phyloP scores from a whole-genome alignment of 129 eudicot species.

The Gnaphalium uliginosum region DNA sequence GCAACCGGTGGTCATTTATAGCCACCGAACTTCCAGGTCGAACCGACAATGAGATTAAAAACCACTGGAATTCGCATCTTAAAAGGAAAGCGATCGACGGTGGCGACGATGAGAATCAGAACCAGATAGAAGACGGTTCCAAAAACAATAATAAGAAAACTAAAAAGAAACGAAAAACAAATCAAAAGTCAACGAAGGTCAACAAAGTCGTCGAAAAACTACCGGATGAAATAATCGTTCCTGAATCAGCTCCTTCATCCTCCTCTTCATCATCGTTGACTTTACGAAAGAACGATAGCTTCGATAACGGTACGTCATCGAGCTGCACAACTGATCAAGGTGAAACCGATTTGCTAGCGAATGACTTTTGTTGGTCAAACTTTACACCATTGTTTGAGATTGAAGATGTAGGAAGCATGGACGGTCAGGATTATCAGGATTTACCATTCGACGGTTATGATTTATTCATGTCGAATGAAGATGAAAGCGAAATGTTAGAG shows the following conservation, averaged over 20 bases:
- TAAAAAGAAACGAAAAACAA: slow-evolving; percentile 25
- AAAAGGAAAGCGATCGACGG: slow-evolving; percentile 21
- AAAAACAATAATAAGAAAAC: slow-evolving; percentile 2
- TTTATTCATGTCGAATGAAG: background rate
- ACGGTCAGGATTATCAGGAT: background rate
- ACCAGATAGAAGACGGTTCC: slow-evolving; percentile 4
- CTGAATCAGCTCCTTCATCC: slow-evolving; percentile 8
- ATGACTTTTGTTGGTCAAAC: slow-evolving; percentile 22
- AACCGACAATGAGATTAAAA: slow-evolving; percentile 48
- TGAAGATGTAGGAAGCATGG: slow-evolving; percentile 17
- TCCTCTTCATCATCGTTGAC: slow-evolving; percentile 9
- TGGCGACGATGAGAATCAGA: background rate
- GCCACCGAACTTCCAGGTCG: slow-evolving; percentile 46
- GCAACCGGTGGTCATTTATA: slow-evolving; percentile 43
- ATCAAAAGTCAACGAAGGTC: slow-evolving; percentile 11
- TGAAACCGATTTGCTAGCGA: slow-evolving; percentile 11
- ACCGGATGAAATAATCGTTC: background rate
- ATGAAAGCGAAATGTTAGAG: slow-evolving; percentile 19
- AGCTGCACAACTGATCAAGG: background rate
- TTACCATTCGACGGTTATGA: slow-evolving; percentile 7
- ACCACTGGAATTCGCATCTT: slow-evolving; percentile 49
- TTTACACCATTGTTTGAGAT: slow-evolving; percentile 25
- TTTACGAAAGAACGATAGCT: slow-evolving; percentile 11
- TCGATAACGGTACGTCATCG: slow-evolving; percentile 10
- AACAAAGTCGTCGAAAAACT: background rate